Evolutionary conservation across 805 yeast genomes (phyloP).

Genomic region (Brettanomyces bruxellensis): DNA sequence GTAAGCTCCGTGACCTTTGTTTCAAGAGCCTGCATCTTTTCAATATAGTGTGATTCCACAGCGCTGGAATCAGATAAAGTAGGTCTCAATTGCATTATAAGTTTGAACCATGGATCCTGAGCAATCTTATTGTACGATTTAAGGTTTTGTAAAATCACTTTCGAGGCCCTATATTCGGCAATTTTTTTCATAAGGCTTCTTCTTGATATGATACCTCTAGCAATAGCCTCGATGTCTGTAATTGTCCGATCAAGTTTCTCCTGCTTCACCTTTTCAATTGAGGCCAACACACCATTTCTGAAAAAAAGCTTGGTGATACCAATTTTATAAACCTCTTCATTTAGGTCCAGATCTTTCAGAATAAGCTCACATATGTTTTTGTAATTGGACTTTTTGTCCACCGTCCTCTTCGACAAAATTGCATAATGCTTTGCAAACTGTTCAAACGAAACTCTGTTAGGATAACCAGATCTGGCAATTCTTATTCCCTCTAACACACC

Average conservation of each 20-base stretch:
- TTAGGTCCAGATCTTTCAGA: conserved; percentile 53
- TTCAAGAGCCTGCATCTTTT: conserved; percentile 47
- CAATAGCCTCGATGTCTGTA: conserved; percentile 51
- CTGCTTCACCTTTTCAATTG: conserved; percentile 72
- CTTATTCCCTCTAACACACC: conserved; percentile 98
- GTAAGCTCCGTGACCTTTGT: conserved; percentile 48
- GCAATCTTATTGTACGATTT: conserved; percentile 37
- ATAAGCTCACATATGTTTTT: conserved; percentile 66
- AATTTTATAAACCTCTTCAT: conserved; percentile 48
- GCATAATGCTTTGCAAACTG: conserved; percentile 72
- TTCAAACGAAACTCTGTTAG: conserved; percentile 78
- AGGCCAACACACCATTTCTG: conserved; percentile 70
- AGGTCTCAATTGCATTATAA: conserved; percentile 68
- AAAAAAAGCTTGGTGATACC: conserved; percentile 70
- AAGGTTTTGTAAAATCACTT: conserved; percentile 56
- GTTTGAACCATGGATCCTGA: conserved; percentile 69
- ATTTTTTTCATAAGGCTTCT: conserved; percentile 35
- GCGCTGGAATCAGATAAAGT: conserved; percentile 33
- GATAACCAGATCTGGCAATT: conserved; percentile 95
- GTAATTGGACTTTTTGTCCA: conserved; percentile 26
- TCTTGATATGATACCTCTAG: conserved; percentile 60
- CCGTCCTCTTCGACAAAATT: conserved; percentile 46
- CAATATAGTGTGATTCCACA: conserved; percentile 38
- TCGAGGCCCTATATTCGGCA: conserved; percentile 61
- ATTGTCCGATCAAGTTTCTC: conserved; percentile 45